phyloP scores from a whole-genome alignment of 2,329 filamentous ascomycete genomes.

The Lachnellula cervina region DNA sequence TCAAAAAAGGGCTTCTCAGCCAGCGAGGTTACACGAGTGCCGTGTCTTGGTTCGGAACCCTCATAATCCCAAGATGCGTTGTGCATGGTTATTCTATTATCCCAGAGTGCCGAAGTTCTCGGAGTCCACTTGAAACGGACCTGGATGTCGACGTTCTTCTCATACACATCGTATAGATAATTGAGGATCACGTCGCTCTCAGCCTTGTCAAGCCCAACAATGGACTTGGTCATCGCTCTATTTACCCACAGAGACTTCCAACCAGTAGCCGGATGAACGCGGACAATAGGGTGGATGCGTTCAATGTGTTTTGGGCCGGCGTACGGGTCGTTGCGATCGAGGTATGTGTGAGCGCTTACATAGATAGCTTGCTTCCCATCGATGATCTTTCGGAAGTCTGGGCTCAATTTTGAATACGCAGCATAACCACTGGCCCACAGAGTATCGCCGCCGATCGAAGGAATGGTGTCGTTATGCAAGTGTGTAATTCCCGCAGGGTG shows the following conservation, averaged over 20 bases:
- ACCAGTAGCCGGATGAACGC: slow-evolving; percentile 66
- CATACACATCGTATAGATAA: slow-evolving; percentile 65
- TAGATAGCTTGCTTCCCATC: slow-evolving; percentile 64
- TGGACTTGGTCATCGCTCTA: slow-evolving; percentile 61
- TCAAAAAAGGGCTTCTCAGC: slow-evolving; percentile 69
- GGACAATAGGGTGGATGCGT: slow-evolving; percentile 62
- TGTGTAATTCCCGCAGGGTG: slow-evolving; percentile 68
- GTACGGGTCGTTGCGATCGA: slow-evolving; percentile 57
- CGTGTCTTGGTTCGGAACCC: slow-evolving; percentile 61
- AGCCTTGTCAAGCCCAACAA: slow-evolving; percentile 62
- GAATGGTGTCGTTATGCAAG: slow-evolving; percentile 62
- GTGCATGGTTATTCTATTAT: slow-evolving; percentile 69
- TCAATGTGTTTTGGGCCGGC: slow-evolving; percentile 63
- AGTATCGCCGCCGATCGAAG: slow-evolving; percentile 59
- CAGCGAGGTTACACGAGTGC: slow-evolving; percentile 65
- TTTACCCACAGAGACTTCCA: slow-evolving; percentile 74
- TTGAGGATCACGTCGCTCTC: slow-evolving; percentile 65
- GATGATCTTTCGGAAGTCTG: slow-evolving; percentile 64
- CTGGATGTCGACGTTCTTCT: slow-evolving; percentile 65
- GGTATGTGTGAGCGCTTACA: slow-evolving; percentile 59
- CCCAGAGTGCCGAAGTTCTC: slow-evolving; percentile 63
- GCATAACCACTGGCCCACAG: slow-evolving; percentile 68
- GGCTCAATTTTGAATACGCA: slow-evolving; percentile 69
- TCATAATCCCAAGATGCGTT: slow-evolving; percentile 72
- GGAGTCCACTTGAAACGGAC: slow-evolving; percentile 68